Percentiles rank a stretch among this genome's conserved stretches.
Evolutionary conservation across 2,329 filamentous ascomycete species (phyloP).

Genomic region (Scopulariopsis brevicaulis): DNA sequence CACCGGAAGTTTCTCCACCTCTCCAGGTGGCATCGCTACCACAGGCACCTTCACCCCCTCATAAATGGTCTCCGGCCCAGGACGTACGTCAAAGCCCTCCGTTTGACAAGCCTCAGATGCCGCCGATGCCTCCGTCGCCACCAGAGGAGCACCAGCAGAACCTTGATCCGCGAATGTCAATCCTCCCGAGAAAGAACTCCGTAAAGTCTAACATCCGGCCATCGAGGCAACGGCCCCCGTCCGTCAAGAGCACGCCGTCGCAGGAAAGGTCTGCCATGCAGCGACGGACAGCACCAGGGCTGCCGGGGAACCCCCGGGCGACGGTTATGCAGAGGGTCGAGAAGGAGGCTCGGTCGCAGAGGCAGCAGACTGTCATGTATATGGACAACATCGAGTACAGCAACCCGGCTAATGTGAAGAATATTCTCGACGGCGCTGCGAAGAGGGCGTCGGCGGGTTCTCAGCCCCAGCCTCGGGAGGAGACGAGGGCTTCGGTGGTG

Average conservation of each 20-base stretch:
- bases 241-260: conserved; percentile 12
- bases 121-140: background rate
- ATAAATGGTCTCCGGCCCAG: background rate
- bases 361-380: conserved; percentile 39
- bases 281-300: conserved; percentile 30
- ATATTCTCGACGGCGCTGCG: conserved; percentile 33
- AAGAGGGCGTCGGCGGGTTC: conserved; percentile 15
- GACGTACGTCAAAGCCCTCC: background rate
- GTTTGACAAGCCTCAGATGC: background rate
- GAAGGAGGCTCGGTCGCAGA: conserved; percentile 16
- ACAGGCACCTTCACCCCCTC: background rate
- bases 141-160: background rate
- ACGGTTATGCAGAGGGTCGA: conserved; percentile 17
- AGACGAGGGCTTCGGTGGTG: conserved; percentile 29
- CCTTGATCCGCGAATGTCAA: conserved; percentile 9
- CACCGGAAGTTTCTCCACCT: background rate
- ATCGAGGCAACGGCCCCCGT: conserved; percentile 14
- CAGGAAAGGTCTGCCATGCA: conserved; percentile 25
- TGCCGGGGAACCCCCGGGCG: conserved; percentile 35
- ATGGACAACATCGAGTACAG: conserved; percentile 45
- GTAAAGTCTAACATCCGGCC: conserved; percentile 18
- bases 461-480: conserved; percentile 5
- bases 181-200: conserved; percentile 18
- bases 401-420: conserved; percentile 34
- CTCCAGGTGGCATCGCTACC: background rate